Conservation (phyloP, 352 stramenopile species). For the Globisporangium abappressorium region DNA sequence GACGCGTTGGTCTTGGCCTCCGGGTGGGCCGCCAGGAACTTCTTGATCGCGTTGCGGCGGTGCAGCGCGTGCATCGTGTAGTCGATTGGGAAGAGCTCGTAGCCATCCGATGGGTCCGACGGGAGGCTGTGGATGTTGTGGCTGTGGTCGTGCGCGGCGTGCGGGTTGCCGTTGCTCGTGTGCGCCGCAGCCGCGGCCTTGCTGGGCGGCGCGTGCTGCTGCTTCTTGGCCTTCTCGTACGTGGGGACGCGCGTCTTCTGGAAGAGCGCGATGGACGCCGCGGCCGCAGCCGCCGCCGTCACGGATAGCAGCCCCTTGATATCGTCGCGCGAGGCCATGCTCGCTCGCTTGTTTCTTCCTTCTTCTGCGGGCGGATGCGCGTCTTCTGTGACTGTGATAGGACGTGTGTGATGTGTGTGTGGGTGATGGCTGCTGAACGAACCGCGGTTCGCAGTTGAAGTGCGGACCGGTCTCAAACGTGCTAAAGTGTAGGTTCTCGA, state of each 20-base stretch:
- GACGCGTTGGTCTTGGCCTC: slow-evolving; percentile 33
- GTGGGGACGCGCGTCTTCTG: slow-evolving; percentile 49
- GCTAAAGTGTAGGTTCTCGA: neutral
- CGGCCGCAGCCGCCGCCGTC: slow-evolving; percentile 46
- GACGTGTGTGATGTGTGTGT: neutral
- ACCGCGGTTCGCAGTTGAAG: neutral
- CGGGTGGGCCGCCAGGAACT: slow-evolving; percentile 44
- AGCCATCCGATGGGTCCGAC: slow-evolving; percentile 30
- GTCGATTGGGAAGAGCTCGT: slow-evolving; percentile 78
- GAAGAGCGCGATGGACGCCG: slow-evolving; percentile 48
- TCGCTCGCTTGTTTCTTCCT: neutral
- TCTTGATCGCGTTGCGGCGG: slow-evolving; percentile 40
- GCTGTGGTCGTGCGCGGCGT: slow-evolving; percentile 22
- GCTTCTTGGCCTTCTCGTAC: slow-evolving; percentile 31
- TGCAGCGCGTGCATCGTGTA: slow-evolving; percentile 78
- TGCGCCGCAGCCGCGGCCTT: slow-evolving; percentile 7
- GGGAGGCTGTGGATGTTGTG: slow-evolving; percentile 19
- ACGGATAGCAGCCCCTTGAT: slow-evolving; percentile 45
- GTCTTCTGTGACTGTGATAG: neutral
- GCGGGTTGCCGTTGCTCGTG: slow-evolving; percentile 18
- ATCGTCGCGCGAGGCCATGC: slow-evolving; percentile 9
- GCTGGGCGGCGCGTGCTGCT: slow-evolving; percentile 12
- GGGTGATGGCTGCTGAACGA: neutral
- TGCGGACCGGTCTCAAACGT: neutral
- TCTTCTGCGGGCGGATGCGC: neutral